Evolutionary conservation across 2,329 filamentous ascomycete species (phyloP).

Genomic region (Colletotrichum incanum): DNA sequence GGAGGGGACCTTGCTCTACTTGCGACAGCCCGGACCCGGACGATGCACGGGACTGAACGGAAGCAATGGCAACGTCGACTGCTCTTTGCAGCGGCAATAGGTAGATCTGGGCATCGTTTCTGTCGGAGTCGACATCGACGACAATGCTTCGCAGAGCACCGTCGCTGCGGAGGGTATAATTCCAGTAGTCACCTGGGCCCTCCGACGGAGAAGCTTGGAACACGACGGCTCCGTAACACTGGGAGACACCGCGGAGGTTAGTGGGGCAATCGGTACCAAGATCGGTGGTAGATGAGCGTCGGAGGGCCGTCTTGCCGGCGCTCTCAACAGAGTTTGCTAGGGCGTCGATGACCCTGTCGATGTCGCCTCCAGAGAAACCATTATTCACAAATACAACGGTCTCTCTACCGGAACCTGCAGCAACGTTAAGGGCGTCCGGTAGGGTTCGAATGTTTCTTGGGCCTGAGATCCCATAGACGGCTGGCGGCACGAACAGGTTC

Average conservation of each 20-base stretch:
- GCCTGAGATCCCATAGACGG: slow-evolving; percentile 80
- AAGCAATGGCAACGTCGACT: slow-evolving; percentile 81
- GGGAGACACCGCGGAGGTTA: slow-evolving; percentile 76
- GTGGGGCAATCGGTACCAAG: slow-evolving; percentile 76
- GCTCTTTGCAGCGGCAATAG: slow-evolving; percentile 84
- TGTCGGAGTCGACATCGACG: slow-evolving; percentile 74
- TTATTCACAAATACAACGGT: slow-evolving; percentile 86
- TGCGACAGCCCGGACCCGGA: slow-evolving; percentile 4
- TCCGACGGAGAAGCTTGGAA: slow-evolving; percentile 84
- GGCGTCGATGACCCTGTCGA: slow-evolving; percentile 78
- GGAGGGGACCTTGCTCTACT: slow-evolving; percentile 52
- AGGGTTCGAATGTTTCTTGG: slow-evolving; percentile 75
- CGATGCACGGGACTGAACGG: slow-evolving; percentile 57
- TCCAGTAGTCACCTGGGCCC: slow-evolving; percentile 80
- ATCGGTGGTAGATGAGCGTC: slow-evolving; percentile 69
- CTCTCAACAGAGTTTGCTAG: slow-evolving; percentile 72
- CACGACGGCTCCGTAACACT: slow-evolving; percentile 81
- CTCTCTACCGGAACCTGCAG: slow-evolving; percentile 70
- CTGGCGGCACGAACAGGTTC: slow-evolving; percentile 86
- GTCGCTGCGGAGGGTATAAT: slow-evolving; percentile 88
- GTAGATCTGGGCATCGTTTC: slow-evolving; percentile 85
- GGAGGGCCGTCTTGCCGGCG: slow-evolving; percentile 70
- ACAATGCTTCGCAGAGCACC: slow-evolving; percentile 76
- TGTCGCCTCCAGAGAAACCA: slow-evolving; percentile 77
- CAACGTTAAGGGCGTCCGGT: slow-evolving; percentile 72